phyloP scores from a whole-genome alignment of 164 flowering plant species.

The Nymphaea thermarum region DNA sequence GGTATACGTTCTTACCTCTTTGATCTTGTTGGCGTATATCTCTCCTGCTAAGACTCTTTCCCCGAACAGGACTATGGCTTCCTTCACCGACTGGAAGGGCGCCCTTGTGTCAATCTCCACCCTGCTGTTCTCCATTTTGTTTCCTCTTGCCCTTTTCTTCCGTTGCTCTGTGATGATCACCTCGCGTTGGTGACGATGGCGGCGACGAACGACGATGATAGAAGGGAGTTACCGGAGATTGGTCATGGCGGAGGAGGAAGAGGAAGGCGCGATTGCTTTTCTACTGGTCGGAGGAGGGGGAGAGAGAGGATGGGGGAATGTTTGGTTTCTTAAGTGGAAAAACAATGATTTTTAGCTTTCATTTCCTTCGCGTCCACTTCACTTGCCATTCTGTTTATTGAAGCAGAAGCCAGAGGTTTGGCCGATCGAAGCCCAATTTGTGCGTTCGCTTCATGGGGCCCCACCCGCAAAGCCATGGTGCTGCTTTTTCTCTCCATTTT shows the following conservation, averaged over 20 bases:
- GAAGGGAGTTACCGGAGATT: background rate
- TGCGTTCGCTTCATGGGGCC: background rate
- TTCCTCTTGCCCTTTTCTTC: background rate
- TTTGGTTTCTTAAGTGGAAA: background rate
- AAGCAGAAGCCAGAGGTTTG: constrained; percentile 11
- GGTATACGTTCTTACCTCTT: constrained; percentile 22
- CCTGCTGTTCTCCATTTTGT: constrained; percentile 18
- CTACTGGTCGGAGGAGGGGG: too few species aligned
- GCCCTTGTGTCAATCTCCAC: constrained; percentile 48
- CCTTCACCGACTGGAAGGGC: constrained; percentile 55
- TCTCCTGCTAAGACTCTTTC: constrained; percentile 55
- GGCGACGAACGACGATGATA: too few species aligned
- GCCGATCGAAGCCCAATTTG: background rate
- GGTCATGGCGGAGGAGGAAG: background rate
- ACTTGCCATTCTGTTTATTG: constrained; percentile 37
- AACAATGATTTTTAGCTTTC: constrained; percentile 1
- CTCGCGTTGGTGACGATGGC: too few species aligned
- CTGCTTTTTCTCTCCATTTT: too few species aligned
- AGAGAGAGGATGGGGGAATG: background rate
- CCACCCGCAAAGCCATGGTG: background rate
- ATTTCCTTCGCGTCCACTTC: constrained; percentile 60
- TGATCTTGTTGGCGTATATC: constrained; percentile 38
- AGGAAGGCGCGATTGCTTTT: background rate
- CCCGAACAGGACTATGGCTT: constrained; percentile 54
- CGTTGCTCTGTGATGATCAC: too few species aligned